These are phyloP conservation scores for Agaricus sinodeliciosus DNA, from an alignment of 768 basidiomycete genomes.

Conservation along the genomic window DNA sequence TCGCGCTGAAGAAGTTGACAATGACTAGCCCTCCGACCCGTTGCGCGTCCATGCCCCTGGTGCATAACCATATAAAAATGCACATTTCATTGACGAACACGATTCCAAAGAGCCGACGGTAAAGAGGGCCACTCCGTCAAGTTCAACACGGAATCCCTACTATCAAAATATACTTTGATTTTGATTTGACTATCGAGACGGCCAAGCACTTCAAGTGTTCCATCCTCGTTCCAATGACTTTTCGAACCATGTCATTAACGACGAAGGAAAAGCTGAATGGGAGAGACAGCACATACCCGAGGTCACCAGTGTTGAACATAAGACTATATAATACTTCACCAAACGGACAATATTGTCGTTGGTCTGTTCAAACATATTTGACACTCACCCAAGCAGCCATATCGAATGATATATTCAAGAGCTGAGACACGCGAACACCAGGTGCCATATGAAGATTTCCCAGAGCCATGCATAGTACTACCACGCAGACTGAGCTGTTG, in stretches of 20 bases:
- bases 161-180: conserved; percentile 36
- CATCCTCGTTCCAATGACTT: conserved; percentile 45
- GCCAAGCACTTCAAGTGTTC: conserved; percentile 50
- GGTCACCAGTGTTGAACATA: conserved; percentile 64
- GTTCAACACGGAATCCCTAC: conserved; percentile 57
- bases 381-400: conserved; percentile 53
- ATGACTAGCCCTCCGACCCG: conserved; percentile 34
- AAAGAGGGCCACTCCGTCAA: conserved; percentile 54
- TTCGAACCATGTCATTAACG: conserved; percentile 1
- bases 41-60: conserved; percentile 28
- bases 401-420: conserved; percentile 61
- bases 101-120: conserved; percentile 52
- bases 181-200: conserved; percentile 61
- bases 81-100: conserved; percentile 51
- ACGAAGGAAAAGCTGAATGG: neutral
- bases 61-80: conserved; percentile 37
- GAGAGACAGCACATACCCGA: conserved; percentile 28
- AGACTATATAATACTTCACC: conserved; percentile 18
- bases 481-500: conserved; percentile 17
- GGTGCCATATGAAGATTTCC: conserved; percentile 57
- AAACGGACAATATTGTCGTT: neutral
- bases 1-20: conserved; percentile 41
- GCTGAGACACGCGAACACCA: conserved; percentile 48
- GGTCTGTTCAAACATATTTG: neutral
- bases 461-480: conserved; percentile 34